Evolutionary conservation across 345 rosid genomes (phyloP).

Genomic region (Gossypioides kirkii): DNA sequence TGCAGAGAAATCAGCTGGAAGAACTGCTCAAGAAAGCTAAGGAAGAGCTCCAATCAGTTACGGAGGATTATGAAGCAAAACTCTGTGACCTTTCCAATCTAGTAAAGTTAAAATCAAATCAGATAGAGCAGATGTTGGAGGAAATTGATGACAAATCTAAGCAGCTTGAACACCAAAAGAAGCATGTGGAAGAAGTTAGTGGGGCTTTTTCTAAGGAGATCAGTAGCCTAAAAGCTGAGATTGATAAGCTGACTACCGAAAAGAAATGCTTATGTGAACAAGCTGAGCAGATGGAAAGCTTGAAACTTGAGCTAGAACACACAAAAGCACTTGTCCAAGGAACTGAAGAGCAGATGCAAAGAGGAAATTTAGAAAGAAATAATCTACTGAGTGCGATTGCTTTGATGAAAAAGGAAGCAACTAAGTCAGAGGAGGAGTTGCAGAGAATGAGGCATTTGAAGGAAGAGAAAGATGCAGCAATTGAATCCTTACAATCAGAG

Average conservation of each 20-base stretch:
- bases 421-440: constrained; percentile 37
- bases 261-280: constrained; percentile 27
- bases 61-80: constrained; percentile 46
- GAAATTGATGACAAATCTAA: constrained; percentile 47
- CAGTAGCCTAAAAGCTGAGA: constrained; percentile 37
- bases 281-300: constrained; percentile 31
- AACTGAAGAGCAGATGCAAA: constrained; percentile 38
- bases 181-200: constrained; percentile 41
- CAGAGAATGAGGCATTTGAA: constrained; percentile 31
- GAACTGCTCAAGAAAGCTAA: constrained; percentile 56
- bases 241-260: constrained; percentile 30
- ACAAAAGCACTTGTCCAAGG: constrained; percentile 37
- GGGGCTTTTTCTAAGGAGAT: constrained; percentile 36
- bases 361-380: constrained; percentile 35
- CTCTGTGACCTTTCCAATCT: constrained; percentile 40
- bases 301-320: constrained; percentile 39
- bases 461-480: constrained; percentile 41
- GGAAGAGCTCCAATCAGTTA: constrained; percentile 41
- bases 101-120: constrained; percentile 36
- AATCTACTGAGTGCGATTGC: constrained; percentile 36
- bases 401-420: constrained; percentile 44
- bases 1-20: constrained; percentile 57
- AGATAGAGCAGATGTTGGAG: constrained; percentile 38
- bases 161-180: constrained; percentile 46
- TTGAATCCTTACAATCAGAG: constrained; percentile 41